Base-by-base conservation (phyloP, 352 stramenopile genomes). In the Stephanocyclus meneghinianus region DNA sequence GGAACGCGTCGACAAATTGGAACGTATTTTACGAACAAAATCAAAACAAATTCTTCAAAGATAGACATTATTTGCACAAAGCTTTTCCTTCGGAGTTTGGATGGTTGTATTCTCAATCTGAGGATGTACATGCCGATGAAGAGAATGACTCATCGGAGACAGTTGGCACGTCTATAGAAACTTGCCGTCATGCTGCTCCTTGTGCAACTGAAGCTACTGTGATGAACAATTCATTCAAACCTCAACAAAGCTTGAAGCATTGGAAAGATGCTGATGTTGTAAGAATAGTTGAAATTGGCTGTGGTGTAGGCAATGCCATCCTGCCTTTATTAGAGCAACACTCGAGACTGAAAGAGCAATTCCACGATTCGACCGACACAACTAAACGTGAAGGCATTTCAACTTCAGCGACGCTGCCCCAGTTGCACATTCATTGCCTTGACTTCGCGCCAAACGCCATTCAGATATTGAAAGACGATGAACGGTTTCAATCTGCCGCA, bases 11-110 rank as follows among this genome's bases (percentile, higher is more conserved):
- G 2, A 73, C 93, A 80, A 96, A 90, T 79, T 98, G 96, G 96
- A 93, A 98, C 81, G 92, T 93, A 72, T 98, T 98, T 84, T 98
- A 98, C 86, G 92, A 95, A 61, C 89, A 93, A 62, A 97, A 98
- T 86, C 89, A 91, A 55, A 97, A 90, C 63, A 96, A 97, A 69
- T 98, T 98, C 83, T 98, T 98, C 88, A 97, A 98, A 83, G 95
- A 98, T 90, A 81, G 94, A 75, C 95, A 98, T 83, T 98, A 98
- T 70, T 83, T 98, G 45, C 90, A 97, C 69, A 83, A 97, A 26
- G 92, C 95, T 1, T 98, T 98, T 84, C 82, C 95, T 10, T 88
- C 96, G 37, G 86, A 98, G 10, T 91, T 95, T 82, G 77, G 29
- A 32, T 48, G 21, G 47, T 45, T 76, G 11, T 80, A 76, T 60